Base-by-base conservation (phyloP, 495 filamentous ascomycete species). In the Thermothielavioides terrestris region DNA sequence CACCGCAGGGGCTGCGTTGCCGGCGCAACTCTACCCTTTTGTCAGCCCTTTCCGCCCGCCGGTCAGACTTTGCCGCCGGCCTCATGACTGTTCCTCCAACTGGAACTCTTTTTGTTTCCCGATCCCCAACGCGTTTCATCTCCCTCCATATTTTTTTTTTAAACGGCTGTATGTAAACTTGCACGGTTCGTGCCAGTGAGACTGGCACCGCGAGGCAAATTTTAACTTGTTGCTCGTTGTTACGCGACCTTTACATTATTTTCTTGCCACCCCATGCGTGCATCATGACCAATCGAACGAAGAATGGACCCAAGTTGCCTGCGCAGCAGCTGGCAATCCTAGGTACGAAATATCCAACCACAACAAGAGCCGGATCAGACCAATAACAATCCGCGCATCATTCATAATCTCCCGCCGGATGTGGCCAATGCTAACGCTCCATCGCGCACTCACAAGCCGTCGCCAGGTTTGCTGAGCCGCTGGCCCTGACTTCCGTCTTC, bases 391-490 rank as follows among this genome's bases (percentile, higher is more conserved):
- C 37, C 9, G 1, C 6, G 37, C n/a, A n/a, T n/a, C n/a, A n/a
- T n/a, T n/a, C n/a, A n/a, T n/a, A n/a, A n/a, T n/a, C n/a, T 22
- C 30, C 51, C 37, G 17, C 26, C n/a, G 18, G 2, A 25, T 47
- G 39, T 65, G 68, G 53, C 70, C 54, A 44, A 27, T 23, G 28
- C 53, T 52, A 47, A 58, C 46, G 5, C 37, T 30, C n/a, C 47
- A 26, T 37, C 12, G 17, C 15, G 15, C 23, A 4, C 46, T n/a
- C n/a, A n/a, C n/a, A n/a, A 88, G 84, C 82, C 57, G 71, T 83
- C 63, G 83, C 79, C 53, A 80, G 91, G 56, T 90, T 97, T 59
- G 87, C 89, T 42, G 91, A 97, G 62, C 91, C 73, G 41, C 71
- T 94, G 32, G 83, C 88, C 21, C 70, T 89, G 54, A 94, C 89